These are phyloP conservation scores for Verticillium zaregamsianum DNA, from an alignment of 2,329 filamentous ascomycete genomes.

Conservation along the genomic window DNA sequence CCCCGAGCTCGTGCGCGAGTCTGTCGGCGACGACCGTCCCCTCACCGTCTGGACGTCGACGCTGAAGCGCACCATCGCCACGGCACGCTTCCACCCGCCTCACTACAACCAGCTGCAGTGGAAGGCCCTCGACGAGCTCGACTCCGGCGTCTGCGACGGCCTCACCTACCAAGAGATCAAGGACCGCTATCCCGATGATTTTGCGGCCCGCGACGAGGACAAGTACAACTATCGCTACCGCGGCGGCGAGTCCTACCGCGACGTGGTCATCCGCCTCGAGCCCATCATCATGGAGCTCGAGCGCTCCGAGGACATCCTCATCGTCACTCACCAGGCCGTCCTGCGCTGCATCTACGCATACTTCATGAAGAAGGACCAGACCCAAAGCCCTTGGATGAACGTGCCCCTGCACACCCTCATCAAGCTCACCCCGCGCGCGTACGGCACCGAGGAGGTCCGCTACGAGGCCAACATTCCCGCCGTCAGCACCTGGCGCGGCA, in stretches of 20 bases:
- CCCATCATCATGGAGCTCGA: slow-evolving; percentile 99
- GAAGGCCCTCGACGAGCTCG: slow-evolving; percentile 97
- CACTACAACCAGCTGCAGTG: slow-evolving; percentile 94
- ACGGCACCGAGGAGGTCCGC: slow-evolving; percentile 85
- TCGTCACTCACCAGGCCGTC: slow-evolving; percentile 96
- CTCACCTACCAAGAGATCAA: slow-evolving; percentile 96
- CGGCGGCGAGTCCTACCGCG: slow-evolving; percentile 90
- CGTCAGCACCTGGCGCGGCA: slow-evolving; percentile 92
- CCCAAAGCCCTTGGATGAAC: slow-evolving; percentile 96
- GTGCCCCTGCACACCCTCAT: slow-evolving; percentile 95
- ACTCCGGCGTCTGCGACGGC: slow-evolving; percentile 93
- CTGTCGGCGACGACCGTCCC: slow-evolving; percentile 66
- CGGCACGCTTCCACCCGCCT: slow-evolving; percentile 73
- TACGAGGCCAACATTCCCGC: slow-evolving; percentile 90
- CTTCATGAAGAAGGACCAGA: slow-evolving; percentile 95
- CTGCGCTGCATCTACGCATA: slow-evolving; percentile 97
- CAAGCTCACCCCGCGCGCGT: slow-evolving; percentile 91
- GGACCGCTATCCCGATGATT: slow-evolving; percentile 87
- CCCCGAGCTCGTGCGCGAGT: slow-evolving; percentile 78
- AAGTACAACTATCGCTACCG: slow-evolving; percentile 99
- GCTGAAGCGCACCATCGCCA: slow-evolving; percentile 81
- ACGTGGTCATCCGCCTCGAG: slow-evolving; percentile 95
- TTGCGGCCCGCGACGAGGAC: slow-evolving; percentile 91
- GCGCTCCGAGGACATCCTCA: slow-evolving; percentile 92
- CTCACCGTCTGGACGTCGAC: slow-evolving; percentile 61